Evolutionary conservation across 2,329 filamentous ascomycete species (phyloP).

Genomic region (Geosmithia putterillii): DNA sequence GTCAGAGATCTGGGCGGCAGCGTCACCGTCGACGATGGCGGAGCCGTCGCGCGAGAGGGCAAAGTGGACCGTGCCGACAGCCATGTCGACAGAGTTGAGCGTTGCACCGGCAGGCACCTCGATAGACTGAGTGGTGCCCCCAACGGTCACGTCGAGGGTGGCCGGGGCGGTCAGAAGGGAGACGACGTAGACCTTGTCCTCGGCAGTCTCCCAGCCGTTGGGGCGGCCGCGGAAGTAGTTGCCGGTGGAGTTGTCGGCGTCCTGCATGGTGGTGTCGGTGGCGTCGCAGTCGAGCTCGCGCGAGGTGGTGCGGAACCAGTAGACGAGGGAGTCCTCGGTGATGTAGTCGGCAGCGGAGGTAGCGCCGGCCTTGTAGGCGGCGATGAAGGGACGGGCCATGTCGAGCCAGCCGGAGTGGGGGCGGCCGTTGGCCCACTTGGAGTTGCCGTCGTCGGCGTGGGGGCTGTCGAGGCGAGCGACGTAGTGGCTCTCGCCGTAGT

Average conservation of each 20-base stretch:
- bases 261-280: constrained; percentile 35
- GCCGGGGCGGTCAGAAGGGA: constrained; percentile 32
- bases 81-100: constrained; percentile 32
- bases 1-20: constrained; percentile 34
- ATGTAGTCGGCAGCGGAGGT: constrained; percentile 26
- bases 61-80: constrained; percentile 32
- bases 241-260: constrained; percentile 28
- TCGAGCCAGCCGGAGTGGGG: constrained; percentile 40
- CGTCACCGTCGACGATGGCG: constrained; percentile 30
- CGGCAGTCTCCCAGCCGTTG: constrained; percentile 33
- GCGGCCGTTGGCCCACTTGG: constrained; percentile 30
- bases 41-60: constrained; percentile 25
- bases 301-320: constrained; percentile 42
- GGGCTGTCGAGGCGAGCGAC: constrained; percentile 32
- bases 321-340: constrained; percentile 33
- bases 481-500: constrained; percentile 45
- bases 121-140: constrained; percentile 27
- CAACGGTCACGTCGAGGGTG: constrained; percentile 30
- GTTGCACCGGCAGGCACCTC: constrained; percentile 31
- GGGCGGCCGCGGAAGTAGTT: constrained; percentile 41
- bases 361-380: constrained; percentile 35
- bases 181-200: constrained; percentile 39
- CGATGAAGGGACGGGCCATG: constrained; percentile 39
- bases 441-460: constrained; percentile 28
- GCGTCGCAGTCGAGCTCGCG: constrained; percentile 32